phyloP scores from a whole-genome alignment of 2,329 filamentous ascomycete genomes.

The Berkeleyomyces basicola region DNA sequence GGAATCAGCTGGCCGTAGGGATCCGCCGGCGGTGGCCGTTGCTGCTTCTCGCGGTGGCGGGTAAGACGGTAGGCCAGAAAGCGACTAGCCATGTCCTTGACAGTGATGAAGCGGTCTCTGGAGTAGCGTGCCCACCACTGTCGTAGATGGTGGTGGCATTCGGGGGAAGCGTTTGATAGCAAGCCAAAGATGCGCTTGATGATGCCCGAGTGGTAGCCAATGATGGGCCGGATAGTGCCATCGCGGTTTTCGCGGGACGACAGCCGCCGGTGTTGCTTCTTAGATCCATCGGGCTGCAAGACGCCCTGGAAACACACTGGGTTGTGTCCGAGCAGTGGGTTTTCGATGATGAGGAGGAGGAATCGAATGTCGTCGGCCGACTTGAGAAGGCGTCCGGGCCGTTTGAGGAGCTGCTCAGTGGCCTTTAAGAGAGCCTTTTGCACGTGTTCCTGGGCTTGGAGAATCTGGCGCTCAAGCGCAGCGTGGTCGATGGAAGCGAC shows the following conservation, averaged over 20 bases:
- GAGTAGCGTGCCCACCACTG: slow-evolving; percentile 63
- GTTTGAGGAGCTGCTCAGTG: slow-evolving; percentile 62
- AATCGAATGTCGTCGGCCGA: slow-evolving; percentile 59
- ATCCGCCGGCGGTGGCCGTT: slow-evolving; percentile 40
- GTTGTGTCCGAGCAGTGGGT: slow-evolving; percentile 51
- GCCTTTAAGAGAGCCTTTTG: slow-evolving; percentile 59
- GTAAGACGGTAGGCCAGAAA: slow-evolving; percentile 71
- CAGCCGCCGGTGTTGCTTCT: slow-evolving; percentile 2
- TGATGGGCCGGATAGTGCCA: slow-evolving; percentile 8
- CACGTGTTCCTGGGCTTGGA: slow-evolving; percentile 48
- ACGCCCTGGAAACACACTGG: slow-evolving; percentile 26
- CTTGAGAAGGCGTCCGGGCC: slow-evolving; percentile 53
- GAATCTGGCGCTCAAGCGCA: slow-evolving; percentile 30
- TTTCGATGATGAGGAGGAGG: slow-evolving; percentile 59
- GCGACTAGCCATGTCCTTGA: slow-evolving; percentile 60
- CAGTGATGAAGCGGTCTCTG: slow-evolving; percentile 47
- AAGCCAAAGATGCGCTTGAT: slow-evolving; percentile 73
- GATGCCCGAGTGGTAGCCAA: slow-evolving; percentile 60
- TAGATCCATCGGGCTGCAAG: slow-evolving; percentile 18
- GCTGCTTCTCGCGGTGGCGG: slow-evolving; percentile 51
- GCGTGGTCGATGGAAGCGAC: slow-evolving; percentile 20
- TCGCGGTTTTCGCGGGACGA: slow-evolving; percentile 1
- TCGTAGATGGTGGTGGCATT: slow-evolving; percentile 62
- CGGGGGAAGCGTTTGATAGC: slow-evolving; percentile 55
- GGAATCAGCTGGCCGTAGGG: slow-evolving; percentile 54